Evolutionary conservation across 352 stramenopile genomes (phyloP).

Genomic region (Phytopythium ostracodes): DNA sequence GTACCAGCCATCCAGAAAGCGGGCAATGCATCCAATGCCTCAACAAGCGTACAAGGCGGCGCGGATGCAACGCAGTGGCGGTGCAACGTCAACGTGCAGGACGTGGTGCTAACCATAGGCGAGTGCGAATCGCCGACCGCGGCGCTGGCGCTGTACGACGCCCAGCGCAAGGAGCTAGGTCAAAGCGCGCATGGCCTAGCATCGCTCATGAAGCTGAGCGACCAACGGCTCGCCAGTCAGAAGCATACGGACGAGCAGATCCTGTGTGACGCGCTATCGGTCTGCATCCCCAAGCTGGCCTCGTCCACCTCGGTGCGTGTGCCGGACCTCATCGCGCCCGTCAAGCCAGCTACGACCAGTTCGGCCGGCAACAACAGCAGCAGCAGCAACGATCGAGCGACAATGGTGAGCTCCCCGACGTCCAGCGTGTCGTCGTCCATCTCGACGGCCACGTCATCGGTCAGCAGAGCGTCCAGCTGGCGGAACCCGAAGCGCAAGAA

Average conservation of each 20-base stretch:
- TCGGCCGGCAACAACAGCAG: constrained; percentile 4
- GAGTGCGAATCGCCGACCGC: constrained; percentile 27
- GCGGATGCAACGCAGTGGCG: constrained; percentile 26
- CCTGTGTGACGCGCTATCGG: constrained; percentile 32
- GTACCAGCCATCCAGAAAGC: constrained; percentile 45
- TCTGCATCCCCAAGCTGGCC: constrained; percentile 36
- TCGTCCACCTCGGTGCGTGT: constrained; percentile 20
- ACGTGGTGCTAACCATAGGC: constrained; percentile 37
- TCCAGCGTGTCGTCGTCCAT: constrained; percentile 3
- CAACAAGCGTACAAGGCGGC: background rate
- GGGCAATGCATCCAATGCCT: background rate
- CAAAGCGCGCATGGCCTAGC: constrained; percentile 18
- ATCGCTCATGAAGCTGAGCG: constrained; percentile 22
- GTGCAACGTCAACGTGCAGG: constrained; percentile 45
- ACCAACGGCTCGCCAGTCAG: constrained; percentile 18
- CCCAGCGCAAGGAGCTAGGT: constrained; percentile 25
- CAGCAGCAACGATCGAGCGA: background rate
- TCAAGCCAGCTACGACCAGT: constrained; percentile 5
- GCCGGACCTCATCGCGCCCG: constrained; percentile 18
- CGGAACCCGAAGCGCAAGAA: constrained; percentile 24
- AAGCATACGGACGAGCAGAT: constrained; percentile 23
- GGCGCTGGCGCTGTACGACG: constrained; percentile 43
- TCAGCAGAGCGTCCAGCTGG: background rate
- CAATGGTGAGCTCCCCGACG: constrained; percentile 2
- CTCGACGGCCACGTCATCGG: background rate